Conservation (phyloP, 306 rosid genomes). For the Luffa aegyptiaca region DNA sequence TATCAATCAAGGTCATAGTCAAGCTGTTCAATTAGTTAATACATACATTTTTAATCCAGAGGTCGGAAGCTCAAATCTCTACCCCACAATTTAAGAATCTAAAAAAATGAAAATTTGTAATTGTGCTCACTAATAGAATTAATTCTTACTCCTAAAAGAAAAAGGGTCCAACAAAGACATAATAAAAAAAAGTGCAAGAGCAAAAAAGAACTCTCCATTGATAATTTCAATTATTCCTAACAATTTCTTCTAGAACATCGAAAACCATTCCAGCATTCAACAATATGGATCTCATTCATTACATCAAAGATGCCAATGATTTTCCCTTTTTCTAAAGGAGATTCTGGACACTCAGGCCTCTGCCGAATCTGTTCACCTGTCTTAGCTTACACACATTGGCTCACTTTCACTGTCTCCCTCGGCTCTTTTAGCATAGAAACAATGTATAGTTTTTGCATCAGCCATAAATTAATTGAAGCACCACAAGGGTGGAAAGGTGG, state of each 20-base stretch:
- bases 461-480: not conserved
- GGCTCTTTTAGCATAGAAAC: not conserved
- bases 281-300: not conserved
- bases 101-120: not conserved
- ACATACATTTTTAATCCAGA: no score
- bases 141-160: not conserved
- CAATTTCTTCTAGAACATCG: not conserved
- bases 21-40: no score
- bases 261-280: not conserved
- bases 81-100: no score
- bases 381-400: not conserved
- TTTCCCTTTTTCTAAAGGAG: not conserved
- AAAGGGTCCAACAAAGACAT: not conserved
- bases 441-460: not conserved
- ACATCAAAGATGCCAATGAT: not conserved
- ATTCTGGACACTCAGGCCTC: not conserved
- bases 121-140: not conserved
- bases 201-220: not conserved
- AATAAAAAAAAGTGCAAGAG: not conserved
- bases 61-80: no score
- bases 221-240: not conserved
- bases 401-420: not conserved
- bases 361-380: not conserved
- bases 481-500: not conserved
- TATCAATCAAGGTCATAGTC: not conserved